phyloP scores from a whole-genome alignment of 208 protist genomes.

The Trypanosomatidae sp. region DNA sequence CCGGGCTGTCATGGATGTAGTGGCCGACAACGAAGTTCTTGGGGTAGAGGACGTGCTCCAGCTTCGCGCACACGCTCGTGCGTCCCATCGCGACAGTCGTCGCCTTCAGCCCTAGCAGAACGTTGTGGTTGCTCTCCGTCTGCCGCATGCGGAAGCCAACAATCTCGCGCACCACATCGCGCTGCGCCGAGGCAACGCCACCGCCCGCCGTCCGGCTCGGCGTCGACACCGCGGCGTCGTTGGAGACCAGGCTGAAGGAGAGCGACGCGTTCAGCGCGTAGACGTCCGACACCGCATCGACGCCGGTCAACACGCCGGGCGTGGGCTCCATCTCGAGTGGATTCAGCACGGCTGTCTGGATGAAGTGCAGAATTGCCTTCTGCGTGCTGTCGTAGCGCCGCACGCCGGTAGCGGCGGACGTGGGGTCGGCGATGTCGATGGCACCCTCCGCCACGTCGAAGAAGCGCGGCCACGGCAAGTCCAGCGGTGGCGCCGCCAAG shows the following conservation, averaged over 20 bases:
- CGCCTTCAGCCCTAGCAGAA: constrained; percentile 60
- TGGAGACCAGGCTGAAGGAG: constrained; percentile 63
- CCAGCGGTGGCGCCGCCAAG: constrained; percentile 53
- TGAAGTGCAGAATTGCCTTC: constrained; percentile 65
- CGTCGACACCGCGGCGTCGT: constrained; percentile 60
- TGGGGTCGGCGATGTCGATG: too few species aligned
- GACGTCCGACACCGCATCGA: constrained; percentile 76
- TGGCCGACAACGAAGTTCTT: constrained; percentile 66
- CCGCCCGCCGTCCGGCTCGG: constrained; percentile 36
- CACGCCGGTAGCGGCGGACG: too few species aligned
- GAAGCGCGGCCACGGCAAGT: constrained; percentile 79
- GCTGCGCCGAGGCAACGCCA: constrained; percentile 28
- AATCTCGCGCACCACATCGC: constrained; percentile 76
- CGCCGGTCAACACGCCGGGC: constrained; percentile 30
- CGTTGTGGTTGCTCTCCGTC: constrained; percentile 84
- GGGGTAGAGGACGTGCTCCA: constrained; percentile 86
- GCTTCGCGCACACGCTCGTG: constrained; percentile 77
- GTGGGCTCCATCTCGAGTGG: constrained; percentile 46
- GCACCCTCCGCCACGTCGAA: too few species aligned
- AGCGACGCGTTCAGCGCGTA: constrained; percentile 66
- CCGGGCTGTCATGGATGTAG: constrained; percentile 62
- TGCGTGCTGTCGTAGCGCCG: constrained; percentile 44
- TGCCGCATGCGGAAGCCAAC: constrained; percentile 77
- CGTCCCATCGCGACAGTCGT: constrained; percentile 70
- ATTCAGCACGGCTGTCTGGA: constrained; percentile 54